These are phyloP conservation scores for Bacterosira constricta DNA, from an alignment of 108 stramenopile species.

Conservation along the genomic window DNA sequence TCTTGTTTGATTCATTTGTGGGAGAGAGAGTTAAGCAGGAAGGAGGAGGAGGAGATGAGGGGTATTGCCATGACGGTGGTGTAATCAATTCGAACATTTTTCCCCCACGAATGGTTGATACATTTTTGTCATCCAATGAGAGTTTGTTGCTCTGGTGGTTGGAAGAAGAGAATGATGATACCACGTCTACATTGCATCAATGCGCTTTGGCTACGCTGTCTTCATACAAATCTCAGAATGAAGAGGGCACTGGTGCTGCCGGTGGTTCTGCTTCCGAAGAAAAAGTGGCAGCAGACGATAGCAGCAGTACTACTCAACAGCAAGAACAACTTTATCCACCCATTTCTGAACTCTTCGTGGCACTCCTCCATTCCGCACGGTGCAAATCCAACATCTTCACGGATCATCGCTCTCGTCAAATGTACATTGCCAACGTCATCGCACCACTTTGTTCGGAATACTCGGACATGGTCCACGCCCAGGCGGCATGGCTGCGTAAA, in stretches of 20 bases:
- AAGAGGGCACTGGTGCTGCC: constrained; percentile 12
- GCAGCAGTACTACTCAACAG: constrained; percentile 2
- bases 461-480: constrained; percentile 71
- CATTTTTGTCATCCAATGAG: constrained; percentile 55
- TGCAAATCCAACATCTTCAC: constrained; percentile 62
- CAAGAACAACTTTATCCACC: constrained; percentile 43
- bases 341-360: constrained; percentile 71
- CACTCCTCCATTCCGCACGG: constrained; percentile 66
- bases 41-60: neutral
- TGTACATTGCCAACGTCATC: constrained; percentile 63
- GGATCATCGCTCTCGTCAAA: constrained; percentile 27
- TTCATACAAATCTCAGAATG: constrained; percentile 23
- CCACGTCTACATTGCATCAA: constrained; percentile 43
- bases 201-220: constrained; percentile 62
- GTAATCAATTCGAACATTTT: neutral
- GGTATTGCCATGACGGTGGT: neutral
- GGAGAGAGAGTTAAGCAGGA: constrained; percentile 1
- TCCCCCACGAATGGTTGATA: constrained; percentile 51
- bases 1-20: constrained; percentile 66
- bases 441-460: constrained; percentile 71
- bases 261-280: neutral
- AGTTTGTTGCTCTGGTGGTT: constrained; percentile 76
- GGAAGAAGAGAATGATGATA: constrained; percentile 62
- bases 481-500: constrained; percentile 58
- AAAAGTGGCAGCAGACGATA: constrained; percentile 18